Evolutionary conservation across 1,284 basidiomycete genomes (phyloP), one percentile per base, ranked within the genome.

Genomic region (Ceratobasidium sp.): DNA sequence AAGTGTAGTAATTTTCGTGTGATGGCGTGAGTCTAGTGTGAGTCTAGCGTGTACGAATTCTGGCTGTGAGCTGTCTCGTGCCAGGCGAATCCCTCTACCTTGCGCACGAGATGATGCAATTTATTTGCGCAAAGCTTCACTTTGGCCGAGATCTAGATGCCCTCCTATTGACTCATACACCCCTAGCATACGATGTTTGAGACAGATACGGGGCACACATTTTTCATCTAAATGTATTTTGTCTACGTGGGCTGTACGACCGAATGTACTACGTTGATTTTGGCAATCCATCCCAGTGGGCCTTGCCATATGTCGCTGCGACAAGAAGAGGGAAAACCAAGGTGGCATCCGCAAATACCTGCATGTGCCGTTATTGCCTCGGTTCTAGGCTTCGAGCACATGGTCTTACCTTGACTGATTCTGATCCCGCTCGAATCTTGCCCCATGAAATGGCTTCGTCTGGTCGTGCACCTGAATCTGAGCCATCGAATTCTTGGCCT

Each of bases 401-500:
- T 17, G 31, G 3, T 71, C 75, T 69, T 72, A 93, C 94, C 85
- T 99, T 99, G 69, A 99, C 92, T 32, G 92, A 86, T 79, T 97
- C 89, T 0, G 96, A 90, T 12, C 90, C 91, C 31, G 91, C 90
- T 54, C 94, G 87, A 73, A 99, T 98, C 82, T 99, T 99, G 3
- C 96, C 97, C 96, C 96, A 99, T n/a, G 93, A 96, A 22, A 99
- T 88, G 2, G 96, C 97, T 79, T 99, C 96, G 76, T 99, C 97
- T 17, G 97, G 97, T 69, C 94, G 84, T 17, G 97, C 97, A 12
- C 96, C 97, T 12, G 95, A 96, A 79, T 99, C 96, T 3, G 95
- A 97, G 0, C 96, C 96, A 77, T 99, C 97, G 75, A 98, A 99
- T 81, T 99, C 96, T 81, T 99, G 96, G 0, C 96, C 96, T 0